Conservation (phyloP, 768 basidiomycete genomes). For the Podaxis carcinomalis region DNA sequence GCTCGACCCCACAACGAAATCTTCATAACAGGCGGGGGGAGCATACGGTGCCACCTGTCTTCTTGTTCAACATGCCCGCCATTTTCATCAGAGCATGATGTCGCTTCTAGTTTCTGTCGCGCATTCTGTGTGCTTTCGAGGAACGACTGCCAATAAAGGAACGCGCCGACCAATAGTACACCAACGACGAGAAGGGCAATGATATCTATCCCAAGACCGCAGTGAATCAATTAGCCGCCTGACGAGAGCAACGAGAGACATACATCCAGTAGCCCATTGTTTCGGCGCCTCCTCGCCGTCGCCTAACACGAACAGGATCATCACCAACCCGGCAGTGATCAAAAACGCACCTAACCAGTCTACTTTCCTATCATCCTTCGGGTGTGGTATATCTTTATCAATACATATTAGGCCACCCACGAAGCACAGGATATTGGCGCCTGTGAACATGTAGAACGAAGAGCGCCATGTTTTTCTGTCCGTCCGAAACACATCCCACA, state of each 20-base stretch:
- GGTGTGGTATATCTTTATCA: slow-evolving; percentile 48
- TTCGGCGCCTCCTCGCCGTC: slow-evolving; percentile 57
- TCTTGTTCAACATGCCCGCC: background rate
- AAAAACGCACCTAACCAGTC: slow-evolving; percentile 78
- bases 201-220: slow-evolving; percentile 44
- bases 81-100: background rate
- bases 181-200: slow-evolving; percentile 64
- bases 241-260: background rate
- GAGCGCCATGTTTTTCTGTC: slow-evolving; percentile 63
- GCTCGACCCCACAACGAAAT: slow-evolving; percentile 58
- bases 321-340: slow-evolving; percentile 58
- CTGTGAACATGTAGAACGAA: slow-evolving; percentile 52
- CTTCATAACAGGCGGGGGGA: slow-evolving; percentile 64
- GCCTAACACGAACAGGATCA: slow-evolving; percentile 71
- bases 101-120: slow-evolving; percentile 1
- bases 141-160: slow-evolving; percentile 63
- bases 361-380: slow-evolving; percentile 41
- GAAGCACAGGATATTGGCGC: slow-evolving; percentile 47
- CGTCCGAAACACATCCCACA: slow-evolving; percentile 80
- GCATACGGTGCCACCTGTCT: background rate
- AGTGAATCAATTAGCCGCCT: background rate
- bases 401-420: slow-evolving; percentile 55
- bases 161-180: slow-evolving; percentile 47
- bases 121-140: slow-evolving; percentile 41
- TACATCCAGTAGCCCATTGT: slow-evolving; percentile 51